Evolutionary conservation across 441 rosid species (phyloP).

Genomic region (Viola pubescens): DNA sequence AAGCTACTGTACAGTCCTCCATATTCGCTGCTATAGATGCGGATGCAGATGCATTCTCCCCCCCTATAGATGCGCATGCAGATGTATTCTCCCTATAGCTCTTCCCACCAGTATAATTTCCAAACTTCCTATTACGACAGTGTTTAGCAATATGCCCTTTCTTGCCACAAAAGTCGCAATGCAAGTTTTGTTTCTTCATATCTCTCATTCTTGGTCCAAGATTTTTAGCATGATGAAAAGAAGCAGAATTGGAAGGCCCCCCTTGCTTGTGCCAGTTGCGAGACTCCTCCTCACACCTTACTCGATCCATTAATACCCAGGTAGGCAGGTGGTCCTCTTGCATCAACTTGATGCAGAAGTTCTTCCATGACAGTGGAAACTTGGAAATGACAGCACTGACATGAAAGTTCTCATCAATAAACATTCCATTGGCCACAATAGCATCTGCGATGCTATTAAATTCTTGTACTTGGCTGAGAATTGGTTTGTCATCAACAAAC

Average conservation of each 20-base stretch:
- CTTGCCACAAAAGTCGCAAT: conserved; percentile 53
- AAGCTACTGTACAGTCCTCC: conserved; percentile 9
- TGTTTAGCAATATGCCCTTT: conserved; percentile 49
- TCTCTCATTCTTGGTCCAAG: conserved; percentile 30
- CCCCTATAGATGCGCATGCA: background rate
- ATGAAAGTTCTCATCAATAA: conserved; percentile 65
- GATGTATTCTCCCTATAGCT: conserved; percentile 8
- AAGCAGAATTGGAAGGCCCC: conserved; percentile 20
- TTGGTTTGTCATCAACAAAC: conserved; percentile 51
- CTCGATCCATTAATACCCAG: conserved; percentile 46
- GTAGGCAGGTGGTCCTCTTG: conserved; percentile 48
- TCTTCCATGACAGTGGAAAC: conserved; percentile 80
- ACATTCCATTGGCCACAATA: conserved; percentile 50
- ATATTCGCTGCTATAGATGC: conserved; percentile 10
- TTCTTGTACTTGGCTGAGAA: conserved; percentile 52
- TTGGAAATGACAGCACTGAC: conserved; percentile 60
- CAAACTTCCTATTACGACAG: conserved; percentile 37
- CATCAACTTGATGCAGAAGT: conserved; percentile 49
- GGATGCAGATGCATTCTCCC: conserved; percentile 12
- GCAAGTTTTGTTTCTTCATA: conserved; percentile 27
- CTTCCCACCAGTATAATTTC: conserved; percentile 21
- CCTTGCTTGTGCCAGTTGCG: conserved; percentile 23
- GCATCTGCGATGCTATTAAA: conserved; percentile 65
- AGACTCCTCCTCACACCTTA: conserved; percentile 49
- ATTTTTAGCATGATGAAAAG: conserved; percentile 19